phyloP scores from a whole-genome alignment of 768 basidiomycete genomes.

The Heimioporus sp. region DNA sequence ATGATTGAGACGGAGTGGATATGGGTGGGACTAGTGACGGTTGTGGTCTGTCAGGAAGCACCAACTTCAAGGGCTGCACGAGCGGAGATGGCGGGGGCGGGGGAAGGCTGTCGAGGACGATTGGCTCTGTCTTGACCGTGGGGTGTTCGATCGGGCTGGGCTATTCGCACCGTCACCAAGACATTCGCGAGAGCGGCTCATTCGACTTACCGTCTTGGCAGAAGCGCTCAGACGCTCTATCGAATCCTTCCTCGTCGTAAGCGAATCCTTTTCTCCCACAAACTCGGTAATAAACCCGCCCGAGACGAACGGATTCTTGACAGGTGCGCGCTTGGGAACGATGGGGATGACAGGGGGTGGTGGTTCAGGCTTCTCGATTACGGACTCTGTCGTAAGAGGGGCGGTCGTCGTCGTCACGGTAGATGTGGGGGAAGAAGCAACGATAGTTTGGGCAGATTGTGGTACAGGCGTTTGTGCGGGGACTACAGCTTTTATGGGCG shows the following conservation, averaged over 20 bases:
- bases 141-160: constrained; percentile 11
- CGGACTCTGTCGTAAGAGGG: constrained; percentile 7
- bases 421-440: constrained; percentile 21
- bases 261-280: constrained; percentile 27
- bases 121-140: constrained; percentile 21
- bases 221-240: constrained; percentile 13
- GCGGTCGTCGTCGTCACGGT: constrained; percentile 8
- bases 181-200: not conserved
- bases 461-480: constrained; percentile 14
- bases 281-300: constrained; percentile 51
- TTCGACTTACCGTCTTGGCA: constrained; percentile 14
- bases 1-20: constrained; percentile 15
- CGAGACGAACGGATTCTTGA: constrained; percentile 48
- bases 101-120: constrained; percentile 8
- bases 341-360: constrained; percentile 1
- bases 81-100: constrained; percentile 12
- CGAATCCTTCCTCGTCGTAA: constrained; percentile 19
- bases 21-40: constrained; percentile 5
- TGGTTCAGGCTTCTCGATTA: constrained; percentile 9
- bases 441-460: constrained; percentile 11
- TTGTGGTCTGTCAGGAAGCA: constrained; percentile 7
- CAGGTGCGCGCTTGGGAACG: constrained; percentile 14
- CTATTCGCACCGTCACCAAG: constrained; percentile 10
- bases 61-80: constrained; percentile 5
- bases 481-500: constrained; percentile 6